These are phyloP conservation scores for Fusarium sublunatum DNA, from an alignment of 2,329 filamentous ascomycete species.

Conservation along the genomic window DNA sequence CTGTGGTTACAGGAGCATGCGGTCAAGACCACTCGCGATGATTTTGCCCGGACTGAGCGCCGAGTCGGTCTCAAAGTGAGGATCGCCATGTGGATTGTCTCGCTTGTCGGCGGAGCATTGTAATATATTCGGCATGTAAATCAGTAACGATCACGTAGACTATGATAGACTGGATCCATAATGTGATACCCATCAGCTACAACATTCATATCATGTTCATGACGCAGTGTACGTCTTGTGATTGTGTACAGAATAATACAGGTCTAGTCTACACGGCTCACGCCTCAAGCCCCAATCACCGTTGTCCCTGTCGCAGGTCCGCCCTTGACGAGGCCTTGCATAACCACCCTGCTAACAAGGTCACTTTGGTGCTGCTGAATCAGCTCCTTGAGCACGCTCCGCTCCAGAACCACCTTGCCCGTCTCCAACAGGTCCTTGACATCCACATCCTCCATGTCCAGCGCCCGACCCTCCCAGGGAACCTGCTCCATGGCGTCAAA, in stretches of 20 bases:
- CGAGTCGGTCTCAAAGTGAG: slow-evolving; percentile 87
- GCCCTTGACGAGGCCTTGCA: slow-evolving; percentile 54
- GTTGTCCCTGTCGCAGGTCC: slow-evolving; percentile 55
- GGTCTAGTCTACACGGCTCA: slow-evolving; percentile 42
- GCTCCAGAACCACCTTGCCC: slow-evolving; percentile 87
- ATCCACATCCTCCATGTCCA: slow-evolving; percentile 83
- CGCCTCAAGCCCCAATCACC: slow-evolving; percentile 46
- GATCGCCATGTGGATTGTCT: slow-evolving; percentile 93
- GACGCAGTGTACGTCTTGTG: slow-evolving; percentile 9
- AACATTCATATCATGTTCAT: neutral
- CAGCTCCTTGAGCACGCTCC: slow-evolving; percentile 79
- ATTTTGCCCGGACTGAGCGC: slow-evolving; percentile 83
- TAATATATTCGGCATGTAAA: slow-evolving; percentile 54
- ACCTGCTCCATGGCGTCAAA: slow-evolving; percentile 73
- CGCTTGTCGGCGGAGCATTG: slow-evolving; percentile 86
- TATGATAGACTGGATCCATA: neutral
- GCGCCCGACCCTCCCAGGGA: slow-evolving; percentile 74
- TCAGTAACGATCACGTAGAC: slow-evolving; percentile 24
- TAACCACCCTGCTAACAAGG: slow-evolving; percentile 60
- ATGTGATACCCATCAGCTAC: slow-evolving; percentile 29
- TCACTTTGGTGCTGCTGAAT: slow-evolving; percentile 79
- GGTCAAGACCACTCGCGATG: slow-evolving; percentile 74
- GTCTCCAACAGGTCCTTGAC: slow-evolving; percentile 93
- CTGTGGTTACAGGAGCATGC: slow-evolving; percentile 82
- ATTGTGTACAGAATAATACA: slow-evolving; percentile 49